A percentile compares a stretch with the other conserved stretches of the same genome.
These are phyloP conservation scores for Cochlearia excelsa DNA, from an alignment of 345 rosid genomes.

Conservation along the genomic window DNA sequence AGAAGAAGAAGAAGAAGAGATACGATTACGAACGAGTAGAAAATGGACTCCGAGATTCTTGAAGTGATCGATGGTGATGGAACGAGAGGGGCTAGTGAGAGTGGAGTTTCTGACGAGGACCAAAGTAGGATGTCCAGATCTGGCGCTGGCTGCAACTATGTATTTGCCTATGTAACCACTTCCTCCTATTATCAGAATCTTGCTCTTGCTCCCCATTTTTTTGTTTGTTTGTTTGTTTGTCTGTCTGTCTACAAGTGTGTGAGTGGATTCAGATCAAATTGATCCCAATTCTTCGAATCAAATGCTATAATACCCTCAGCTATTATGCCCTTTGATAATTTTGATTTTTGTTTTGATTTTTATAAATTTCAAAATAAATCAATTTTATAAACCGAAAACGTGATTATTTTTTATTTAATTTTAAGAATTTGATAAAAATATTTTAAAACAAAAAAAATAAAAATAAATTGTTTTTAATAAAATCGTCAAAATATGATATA, in stretches of 20 bases:
- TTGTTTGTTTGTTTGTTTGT: too few relatives aligned
- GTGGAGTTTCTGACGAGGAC: slow-evolving; percentile 35
- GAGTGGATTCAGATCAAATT: neutral
- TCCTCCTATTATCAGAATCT: slow-evolving; percentile 39
- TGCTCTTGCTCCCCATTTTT: slow-evolving; percentile 38
- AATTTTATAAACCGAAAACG: too few relatives aligned
- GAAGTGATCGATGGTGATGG: slow-evolving; percentile 30
- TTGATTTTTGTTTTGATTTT: too few relatives aligned
- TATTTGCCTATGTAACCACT: slow-evolving; percentile 36
- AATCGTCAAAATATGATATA: too few relatives aligned
- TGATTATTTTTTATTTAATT: too few relatives aligned
- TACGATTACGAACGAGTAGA: slow-evolving; percentile 31
- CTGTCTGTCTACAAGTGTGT: too few relatives aligned
- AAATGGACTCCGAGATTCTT: slow-evolving; percentile 36
- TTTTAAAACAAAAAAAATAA: too few relatives aligned
- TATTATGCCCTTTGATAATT: too few relatives aligned
- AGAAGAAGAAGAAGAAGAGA: neutral
- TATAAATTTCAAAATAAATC: too few relatives aligned
- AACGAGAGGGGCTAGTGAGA: slow-evolving; percentile 30
- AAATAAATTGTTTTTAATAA: too few relatives aligned
- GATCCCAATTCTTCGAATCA: slow-evolving; percentile 19
- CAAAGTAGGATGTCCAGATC: slow-evolving; percentile 34
- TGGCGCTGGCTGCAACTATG: slow-evolving; percentile 40
- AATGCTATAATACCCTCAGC: too few relatives aligned
- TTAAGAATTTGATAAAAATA: too few relatives aligned